Evolutionary conservation across 352 stramenopile genomes (phyloP), one percentile per base, ranked within the genome.

Genomic region (Pythium aquatile): DNA sequence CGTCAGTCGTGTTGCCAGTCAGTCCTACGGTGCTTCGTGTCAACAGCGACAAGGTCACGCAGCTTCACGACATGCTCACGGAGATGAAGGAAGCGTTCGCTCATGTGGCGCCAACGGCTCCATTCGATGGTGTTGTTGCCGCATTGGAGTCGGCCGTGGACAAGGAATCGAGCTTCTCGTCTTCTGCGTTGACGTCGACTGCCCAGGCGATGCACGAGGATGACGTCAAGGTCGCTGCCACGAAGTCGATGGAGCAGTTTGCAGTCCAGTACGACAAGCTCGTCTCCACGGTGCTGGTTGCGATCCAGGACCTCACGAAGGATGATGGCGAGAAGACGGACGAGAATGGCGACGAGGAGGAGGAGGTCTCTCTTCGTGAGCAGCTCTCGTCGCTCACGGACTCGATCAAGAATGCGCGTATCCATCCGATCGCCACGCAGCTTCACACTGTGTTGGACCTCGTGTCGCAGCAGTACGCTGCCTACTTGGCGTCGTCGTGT

Each of bases 221-320:
- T 39, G 61, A 61, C 33, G 60, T 53, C n/a, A 28, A 58, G 17
- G 61, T 66, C 4, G 39, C 63, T 5, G 58, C 59, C 4, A 54
- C 54, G 3, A 9, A 76, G 57, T 76, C 73, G 24, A 59, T 82
- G 39, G 42, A 69, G 29, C 33, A 54, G 35, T 93, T 94, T 59
- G 75, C 68, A 17, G 62, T 77, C 32, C 54, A 72, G 16, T 91
- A 87, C 60, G 85, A 95, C 63, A 83, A 79, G 53, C 63, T 95
- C 14, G 75, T 95, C 3, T 80, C 88, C 55, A 88, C 77, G 1
- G 80, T 95, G 46, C 63, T 95, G 16, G 80, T 93, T 35, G 83
- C 84, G 17, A 90, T 95, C 47, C 87, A 95, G 58, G 79, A 93
- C 30, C 52, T 92, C 61, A 93, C 85, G 0, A 93, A 88, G 54